Percentiles rank a stretch among this genome's conserved stretches.
Conservation (phyloP, 768 basidiomycete species). For the Nevesoporus exiguus region DNA sequence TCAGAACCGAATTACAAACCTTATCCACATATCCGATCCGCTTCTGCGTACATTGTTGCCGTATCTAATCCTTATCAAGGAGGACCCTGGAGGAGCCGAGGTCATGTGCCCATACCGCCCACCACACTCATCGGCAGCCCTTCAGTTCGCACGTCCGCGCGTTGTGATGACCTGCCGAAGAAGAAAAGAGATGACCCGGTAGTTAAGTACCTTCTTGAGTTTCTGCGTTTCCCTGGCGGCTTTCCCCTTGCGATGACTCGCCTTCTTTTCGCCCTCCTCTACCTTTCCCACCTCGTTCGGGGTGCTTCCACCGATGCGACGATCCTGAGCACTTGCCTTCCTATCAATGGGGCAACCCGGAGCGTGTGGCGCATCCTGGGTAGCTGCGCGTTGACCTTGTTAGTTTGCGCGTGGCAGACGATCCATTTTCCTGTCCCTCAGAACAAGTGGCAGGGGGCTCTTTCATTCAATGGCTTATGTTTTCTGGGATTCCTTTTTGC, state of each 20-base stretch:
- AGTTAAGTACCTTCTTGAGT: background rate
- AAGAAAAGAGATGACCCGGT: background rate
- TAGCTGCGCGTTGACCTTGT: background rate
- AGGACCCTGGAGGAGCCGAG: background rate
- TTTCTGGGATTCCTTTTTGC: background rate
- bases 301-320: background rate
- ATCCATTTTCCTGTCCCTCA: background rate
- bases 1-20: background rate
- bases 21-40: background rate
- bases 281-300: background rate
- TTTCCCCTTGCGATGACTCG: background rate
- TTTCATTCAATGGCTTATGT: background rate
- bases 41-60: background rate
- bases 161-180: background rate
- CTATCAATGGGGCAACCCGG: background rate
- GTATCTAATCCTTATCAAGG: background rate
- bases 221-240: background rate
- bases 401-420: background rate
- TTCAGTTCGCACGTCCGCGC: background rate
- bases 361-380: background rate
- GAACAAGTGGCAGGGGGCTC: background rate
- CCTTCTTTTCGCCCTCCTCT: background rate
- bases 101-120: background rate
- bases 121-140: background rate
- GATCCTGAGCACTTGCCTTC: background rate